phyloP scores from a whole-genome alignment of 495 filamentous ascomycete species.

The Polyplosphaeria fusca region DNA sequence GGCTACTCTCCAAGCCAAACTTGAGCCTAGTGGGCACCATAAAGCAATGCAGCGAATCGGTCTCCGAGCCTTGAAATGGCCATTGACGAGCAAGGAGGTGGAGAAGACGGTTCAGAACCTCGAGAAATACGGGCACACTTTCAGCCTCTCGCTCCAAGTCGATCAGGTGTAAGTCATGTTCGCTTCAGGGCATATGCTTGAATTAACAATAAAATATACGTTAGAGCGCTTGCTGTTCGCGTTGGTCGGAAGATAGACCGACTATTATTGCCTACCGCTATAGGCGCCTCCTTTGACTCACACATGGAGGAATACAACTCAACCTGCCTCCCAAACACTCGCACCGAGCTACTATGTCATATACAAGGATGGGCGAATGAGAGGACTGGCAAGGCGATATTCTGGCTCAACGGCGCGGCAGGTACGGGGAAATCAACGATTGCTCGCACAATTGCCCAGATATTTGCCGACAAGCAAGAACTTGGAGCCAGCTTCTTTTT shows the following conservation, averaged over 20 bases:
- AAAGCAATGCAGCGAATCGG: slow-evolving; percentile 18
- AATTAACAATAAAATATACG: background rate
- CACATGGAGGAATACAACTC: slow-evolving; percentile 13
- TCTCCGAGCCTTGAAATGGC: slow-evolving; percentile 42
- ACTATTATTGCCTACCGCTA: slow-evolving; percentile 15
- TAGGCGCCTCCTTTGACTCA: slow-evolving; percentile 31
- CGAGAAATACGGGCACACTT: slow-evolving; percentile 39
- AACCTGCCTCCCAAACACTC: slow-evolving; percentile 30
- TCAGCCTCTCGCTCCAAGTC: too few relatives aligned
- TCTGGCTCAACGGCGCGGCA: slow-evolving; percentile 42
- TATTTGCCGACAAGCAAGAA: background rate
- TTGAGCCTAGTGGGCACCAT: slow-evolving; percentile 42
- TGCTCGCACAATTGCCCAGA: slow-evolving; percentile 10
- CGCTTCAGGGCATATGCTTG: background rate
- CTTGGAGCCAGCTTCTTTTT: slow-evolving; percentile 40
- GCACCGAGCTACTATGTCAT: slow-evolving; percentile 31
- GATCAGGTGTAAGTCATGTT: slow-evolving; percentile 39
- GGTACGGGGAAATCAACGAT: slow-evolving; percentile 29
- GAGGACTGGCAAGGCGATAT: slow-evolving; percentile 24
- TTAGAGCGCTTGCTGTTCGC: slow-evolving; percentile 2
- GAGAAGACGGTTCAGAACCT: slow-evolving; percentile 41
- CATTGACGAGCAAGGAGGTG: slow-evolving; percentile 43
- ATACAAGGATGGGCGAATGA: slow-evolving; percentile 31
- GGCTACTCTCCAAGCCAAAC: too few relatives aligned
- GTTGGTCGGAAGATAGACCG: too few relatives aligned